Base-by-base conservation (phyloP, 495 filamentous ascomycete species). In the Xylaria scruposa region DNA sequence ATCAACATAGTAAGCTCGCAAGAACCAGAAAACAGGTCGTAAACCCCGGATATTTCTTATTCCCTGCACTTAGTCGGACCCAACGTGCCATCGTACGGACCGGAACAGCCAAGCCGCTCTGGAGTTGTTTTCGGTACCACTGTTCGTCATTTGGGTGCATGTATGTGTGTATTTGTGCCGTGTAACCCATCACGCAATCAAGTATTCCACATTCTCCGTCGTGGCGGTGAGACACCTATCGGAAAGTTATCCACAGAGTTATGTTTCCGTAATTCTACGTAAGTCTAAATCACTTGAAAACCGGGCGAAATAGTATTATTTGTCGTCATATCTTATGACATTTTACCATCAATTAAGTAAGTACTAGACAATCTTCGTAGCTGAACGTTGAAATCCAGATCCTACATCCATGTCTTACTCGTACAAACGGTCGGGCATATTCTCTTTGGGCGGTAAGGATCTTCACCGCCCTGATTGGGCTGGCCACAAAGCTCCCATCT, bases 181-280 rank as follows among this genome's bases (percentile, higher is more conserved):
- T 70, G 68, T 29, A 61, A 70, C 68, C 59, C 29, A 70, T 70
- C 68, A 70, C 68, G 68, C 56, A 62, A 70, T 70, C 44, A 51
- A 17, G 9, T 47, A 69, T 69, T 46, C 40, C 26, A 46, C 40
- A 38, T 49, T 29, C 33, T 38, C 2, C 17, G 40, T 15, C 40
- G 49, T 31, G 53, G 68, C 68, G 56, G 68, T 70, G 68, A 69
- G 67, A 31, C 53, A 29, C 53, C 53, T 56, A 56, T 56, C 53
- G 24, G 53, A 56, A 56, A 31, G 26, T 31, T 31, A 31, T 56
- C 53, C 26, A 26, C 53, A 9, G 26, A 56, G 53, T 31, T 15
- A 17, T 56, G 53, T 56, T 56, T 31, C 9, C 4, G n/a, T 26
- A 29, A 17, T 17, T 56, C 13, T 42, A 42, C 38, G 10, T 8